A percentile compares a stretch with the other conserved stretches of the same genome.
These are phyloP conservation scores for Diaporthe sp. DNA, from an alignment of 2,329 filamentous ascomycete genomes.

Conservation along the genomic window DNA sequence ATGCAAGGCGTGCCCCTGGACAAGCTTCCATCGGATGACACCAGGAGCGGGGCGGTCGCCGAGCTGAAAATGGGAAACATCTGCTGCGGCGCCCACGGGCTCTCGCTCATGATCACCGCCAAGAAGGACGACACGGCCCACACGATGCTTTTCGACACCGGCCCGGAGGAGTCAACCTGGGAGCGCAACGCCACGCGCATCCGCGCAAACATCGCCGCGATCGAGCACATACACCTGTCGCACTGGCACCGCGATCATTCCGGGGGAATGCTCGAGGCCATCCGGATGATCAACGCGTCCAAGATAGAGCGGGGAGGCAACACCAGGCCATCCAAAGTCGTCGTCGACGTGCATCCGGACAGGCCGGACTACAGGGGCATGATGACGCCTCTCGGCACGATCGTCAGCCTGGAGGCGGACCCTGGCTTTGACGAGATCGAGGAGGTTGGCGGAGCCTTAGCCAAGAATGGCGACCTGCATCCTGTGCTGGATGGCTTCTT, in stretches of 20 bases:
- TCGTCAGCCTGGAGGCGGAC: slow-evolving; percentile 66
- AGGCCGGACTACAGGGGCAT: slow-evolving; percentile 66
- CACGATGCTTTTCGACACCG: slow-evolving; percentile 66
- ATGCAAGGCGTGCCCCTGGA: slow-evolving; percentile 57
- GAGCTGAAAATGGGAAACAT: slow-evolving; percentile 64
- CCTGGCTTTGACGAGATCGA: slow-evolving; percentile 63
- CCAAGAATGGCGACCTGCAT: slow-evolving; percentile 56
- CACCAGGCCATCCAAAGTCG: slow-evolving; percentile 46
- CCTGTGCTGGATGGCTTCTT: slow-evolving; percentile 64
- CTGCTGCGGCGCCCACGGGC: slow-evolving; percentile 67
- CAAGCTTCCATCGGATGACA: slow-evolving; percentile 50
- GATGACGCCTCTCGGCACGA: slow-evolving; percentile 50
- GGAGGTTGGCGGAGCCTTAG: slow-evolving; percentile 55
- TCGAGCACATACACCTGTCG: slow-evolving; percentile 64
- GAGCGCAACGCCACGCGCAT: slow-evolving; percentile 62
- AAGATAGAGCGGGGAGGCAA: slow-evolving; percentile 46
- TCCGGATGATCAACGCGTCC: slow-evolving; percentile 60
- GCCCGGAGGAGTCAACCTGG: slow-evolving; percentile 65
- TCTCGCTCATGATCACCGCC: slow-evolving; percentile 66
- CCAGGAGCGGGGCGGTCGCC: slow-evolving; percentile 56
- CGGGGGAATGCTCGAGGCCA: slow-evolving; percentile 63
- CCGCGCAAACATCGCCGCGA: slow-evolving; percentile 54
- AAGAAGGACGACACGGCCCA: slow-evolving; percentile 58
- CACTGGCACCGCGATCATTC: slow-evolving; percentile 71
- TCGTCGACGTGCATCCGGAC: slow-evolving; percentile 65